Evolutionary conservation across 495 filamentous ascomycete species (phyloP), one percentile per base, ranked within the genome.

Genomic region (Xylaria grammica): DNA sequence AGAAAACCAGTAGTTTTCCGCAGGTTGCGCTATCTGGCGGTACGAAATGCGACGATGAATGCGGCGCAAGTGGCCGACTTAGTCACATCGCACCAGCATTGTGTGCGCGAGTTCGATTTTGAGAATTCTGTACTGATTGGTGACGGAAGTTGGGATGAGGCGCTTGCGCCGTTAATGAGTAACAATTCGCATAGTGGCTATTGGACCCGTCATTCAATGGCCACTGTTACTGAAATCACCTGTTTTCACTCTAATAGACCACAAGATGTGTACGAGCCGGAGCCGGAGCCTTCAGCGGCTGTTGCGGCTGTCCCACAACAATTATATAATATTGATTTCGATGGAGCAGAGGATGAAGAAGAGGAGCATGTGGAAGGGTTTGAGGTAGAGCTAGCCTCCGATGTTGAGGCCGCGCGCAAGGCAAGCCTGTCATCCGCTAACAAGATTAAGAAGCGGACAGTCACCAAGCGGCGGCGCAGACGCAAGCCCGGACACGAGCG

Each of bases 141-240:
- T 55, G 76, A 73, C 30, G 91, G 88, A 22, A 87, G 78, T 54
- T 93, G 90, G 91, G 89, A 93, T 60, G 87, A 91, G 50, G 91
- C 90, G 1, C 80, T 93, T 3, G 85, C 83, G 32, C 89, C 89
- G 3, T 73, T 93, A 62, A 86, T 84, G 51, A 73, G 75, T 19
- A 71, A 51, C 55, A 62, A 65, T 15, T 52, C 67, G 1, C 63
- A 70, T 53, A 56, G 70, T 27, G 75, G 75, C 27, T 66, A 65
- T n/a, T 83, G 81, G 81, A 79, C 74, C 13, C 67, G 79, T 13
- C 69, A 76, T 38, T 81, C 77, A 6, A 69, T 59, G 67, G 75
- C 49, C 52, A 76, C 65, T 24, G 69, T 71, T 36, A 58, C 63
- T 51, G 70, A 73, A 38, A 19, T 42, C 48, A 54, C 60, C 36